Evolutionary conservation across 805 yeast genomes (phyloP), one percentile per base, ranked within the genome.

Genomic region (Metahyphopichia silvanorum): DNA sequence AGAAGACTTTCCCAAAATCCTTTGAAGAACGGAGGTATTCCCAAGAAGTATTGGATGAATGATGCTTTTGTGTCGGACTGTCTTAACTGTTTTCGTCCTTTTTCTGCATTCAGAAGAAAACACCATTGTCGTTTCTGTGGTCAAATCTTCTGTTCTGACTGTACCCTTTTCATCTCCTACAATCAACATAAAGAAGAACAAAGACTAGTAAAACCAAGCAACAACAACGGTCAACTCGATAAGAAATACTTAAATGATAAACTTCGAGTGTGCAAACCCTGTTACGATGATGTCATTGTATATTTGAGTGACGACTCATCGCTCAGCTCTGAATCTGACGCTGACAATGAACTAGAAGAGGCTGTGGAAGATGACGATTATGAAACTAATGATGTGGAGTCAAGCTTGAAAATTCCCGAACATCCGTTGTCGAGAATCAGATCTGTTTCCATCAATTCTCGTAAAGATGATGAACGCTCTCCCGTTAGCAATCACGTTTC

Each of bases 81-180:
- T 50, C 77, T 87, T 37, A 71, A 82, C 11, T 91, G 98, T 56
- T 86, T 83, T 35, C 72, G 79, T 34, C 76, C 77, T 3, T 91
- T 91, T 51, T 76, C 84, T 1, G 83, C 97, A 0, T 89, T 88
- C 60, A 66, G 96, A 53, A 69, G 98, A 44, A 84, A 86, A 43
- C 98, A 91, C 53, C 98, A 91, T 57, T 91, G 98, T 51, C 66
- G 98, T 33, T 79, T 91, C 21, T 91, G 98, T 60, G 98, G 98
- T 2, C 96, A 89, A 55, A 89, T 91, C 30, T 91, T 89, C 51
- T 91, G 98, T 57, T 72, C 83, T 27, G 69, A 73, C 7, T 91
- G 98, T 56, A 86, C 96, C 0, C 61, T 75, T 3, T 74, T 87
- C 46, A 64, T 47, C 62, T 86, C 47, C 49, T 83, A 38, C 86